phyloP scores from a whole-genome alignment of 1,284 basidiomycete species.

The Pseudomicrostroma phylloplanum region DNA sequence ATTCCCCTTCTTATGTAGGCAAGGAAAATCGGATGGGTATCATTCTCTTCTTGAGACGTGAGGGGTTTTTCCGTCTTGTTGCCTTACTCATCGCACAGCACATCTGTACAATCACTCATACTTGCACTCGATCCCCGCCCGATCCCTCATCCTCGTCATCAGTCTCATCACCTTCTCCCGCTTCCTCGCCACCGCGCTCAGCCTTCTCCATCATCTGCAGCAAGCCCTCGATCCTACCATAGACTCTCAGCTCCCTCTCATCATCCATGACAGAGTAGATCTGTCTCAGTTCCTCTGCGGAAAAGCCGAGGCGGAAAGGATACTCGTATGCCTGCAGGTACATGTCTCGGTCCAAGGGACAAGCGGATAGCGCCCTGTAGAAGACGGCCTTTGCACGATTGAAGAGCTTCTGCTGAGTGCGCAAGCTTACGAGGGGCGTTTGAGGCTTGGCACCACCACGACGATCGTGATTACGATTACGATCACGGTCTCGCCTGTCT shows the following conservation, averaged over 20 bases:
- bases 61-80: no score
- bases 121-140: neutral
- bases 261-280: neutral
- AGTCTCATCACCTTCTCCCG: neutral
- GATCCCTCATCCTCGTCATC: neutral
- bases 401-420: neutral
- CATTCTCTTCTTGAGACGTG: no score
- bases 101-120: no score
- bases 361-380: neutral
- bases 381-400: neutral
- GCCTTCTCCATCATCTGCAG: no score
- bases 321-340: neutral
- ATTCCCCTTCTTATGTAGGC: no score
- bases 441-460: neutral
- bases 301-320: neutral
- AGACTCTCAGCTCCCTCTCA: conserved; percentile 7
- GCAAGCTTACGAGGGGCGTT: neutral
- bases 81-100: no score
- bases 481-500: no score
- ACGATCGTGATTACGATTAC: neutral
- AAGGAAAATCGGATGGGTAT: no score
- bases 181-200: neutral
- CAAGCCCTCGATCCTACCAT: neutral
- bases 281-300: neutral
- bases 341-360: neutral